Evolutionary conservation across 108 stramenopile species (phyloP), one percentile per base, ranked within the genome.

Genomic region (Skeletonema costatum): DNA sequence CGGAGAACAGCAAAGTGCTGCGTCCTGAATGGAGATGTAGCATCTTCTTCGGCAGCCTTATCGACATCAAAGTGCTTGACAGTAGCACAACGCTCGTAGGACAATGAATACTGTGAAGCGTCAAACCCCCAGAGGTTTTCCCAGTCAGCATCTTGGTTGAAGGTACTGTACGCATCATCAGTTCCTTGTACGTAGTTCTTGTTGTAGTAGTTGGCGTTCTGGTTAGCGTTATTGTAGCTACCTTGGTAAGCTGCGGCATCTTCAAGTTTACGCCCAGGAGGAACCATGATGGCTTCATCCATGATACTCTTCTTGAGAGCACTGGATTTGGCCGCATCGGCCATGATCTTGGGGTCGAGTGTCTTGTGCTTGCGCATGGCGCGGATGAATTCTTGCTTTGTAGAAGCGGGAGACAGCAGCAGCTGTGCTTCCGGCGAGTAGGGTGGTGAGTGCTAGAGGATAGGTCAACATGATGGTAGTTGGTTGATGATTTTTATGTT

Each of bases 1-100:
- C 95, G 93, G 58, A 96, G 87, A 30, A 90, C 83, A 41, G 92
- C 93, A 71, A 92, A 96, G 56, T 88, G 89, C 59, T 92, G 68
- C 50, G 85, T 86, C 58, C 64, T 70, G 56, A 93, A 77, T 38
- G 92, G 90, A 29, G 81, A 70, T 1, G 73, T 44, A 9, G 81
- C 58, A 32, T 85, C 68, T 41, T 89, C 87, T 29, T 67, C 64
- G 33, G 78, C 81, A 66, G 86, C 86, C 5, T 81, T 56, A 19
- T 80, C 83, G 41, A 84, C 79, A 51, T 79, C 78, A 56, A 73
- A 86, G 25, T 83, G 78, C n/a, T 61, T 38, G 32, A 86, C 75
- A 29, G 70, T 85, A 16, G 86, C 81, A 50, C 95, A 96, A 9
- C 89, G 88, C 30, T 87, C 84, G 83, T 96, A 96, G 62, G 90